Conservation (phyloP, 768 basidiomycete genomes). For the Neoboletus brunneissimus region DNA sequence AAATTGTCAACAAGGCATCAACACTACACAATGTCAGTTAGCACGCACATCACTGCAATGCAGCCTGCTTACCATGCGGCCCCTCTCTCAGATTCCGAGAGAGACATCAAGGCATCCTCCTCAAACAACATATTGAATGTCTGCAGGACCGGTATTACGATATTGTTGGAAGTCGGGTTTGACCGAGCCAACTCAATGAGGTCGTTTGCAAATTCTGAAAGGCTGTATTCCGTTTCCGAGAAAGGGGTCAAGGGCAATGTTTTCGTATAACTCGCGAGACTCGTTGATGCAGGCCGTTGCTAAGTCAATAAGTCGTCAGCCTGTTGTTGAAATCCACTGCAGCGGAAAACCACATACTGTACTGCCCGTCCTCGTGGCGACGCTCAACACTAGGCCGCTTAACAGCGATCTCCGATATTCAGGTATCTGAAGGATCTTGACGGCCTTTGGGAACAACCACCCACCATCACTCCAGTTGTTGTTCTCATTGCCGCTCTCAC, state of each 20-base stretch:
- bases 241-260: slow-evolving; percentile 43
- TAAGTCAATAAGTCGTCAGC: slow-evolving; percentile 32
- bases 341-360: slow-evolving; percentile 53
- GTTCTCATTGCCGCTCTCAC: slow-evolving; percentile 32
- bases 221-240: slow-evolving; percentile 39
- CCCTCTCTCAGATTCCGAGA: slow-evolving; percentile 48
- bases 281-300: slow-evolving; percentile 67
- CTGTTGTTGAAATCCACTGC: slow-evolving; percentile 4
- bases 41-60: slow-evolving; percentile 10
- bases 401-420: slow-evolving; percentile 64
- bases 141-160: slow-evolving; percentile 81
- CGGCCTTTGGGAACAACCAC: slow-evolving; percentile 74
- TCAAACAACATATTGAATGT: slow-evolving; percentile 73
- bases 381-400: slow-evolving; percentile 70
- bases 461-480: slow-evolving; percentile 65
- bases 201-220: slow-evolving; percentile 53
- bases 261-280: slow-evolving; percentile 57
- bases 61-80: slow-evolving; percentile 46
- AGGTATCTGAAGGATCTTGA: slow-evolving; percentile 59
- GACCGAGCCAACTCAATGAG: slow-evolving; percentile 52
- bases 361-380: slow-evolving; percentile 81
- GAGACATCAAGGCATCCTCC: slow-evolving; percentile 52
- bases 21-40: slow-evolving; percentile 41
- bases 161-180: slow-evolving; percentile 59
- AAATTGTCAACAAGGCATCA: slow-evolving; percentile 50